Percentiles rank a stretch among this genome's conserved stretches.
These are phyloP conservation scores for Zalerion maritima DNA, from an alignment of 495 filamentous ascomycete genomes.

Conservation along the genomic window DNA sequence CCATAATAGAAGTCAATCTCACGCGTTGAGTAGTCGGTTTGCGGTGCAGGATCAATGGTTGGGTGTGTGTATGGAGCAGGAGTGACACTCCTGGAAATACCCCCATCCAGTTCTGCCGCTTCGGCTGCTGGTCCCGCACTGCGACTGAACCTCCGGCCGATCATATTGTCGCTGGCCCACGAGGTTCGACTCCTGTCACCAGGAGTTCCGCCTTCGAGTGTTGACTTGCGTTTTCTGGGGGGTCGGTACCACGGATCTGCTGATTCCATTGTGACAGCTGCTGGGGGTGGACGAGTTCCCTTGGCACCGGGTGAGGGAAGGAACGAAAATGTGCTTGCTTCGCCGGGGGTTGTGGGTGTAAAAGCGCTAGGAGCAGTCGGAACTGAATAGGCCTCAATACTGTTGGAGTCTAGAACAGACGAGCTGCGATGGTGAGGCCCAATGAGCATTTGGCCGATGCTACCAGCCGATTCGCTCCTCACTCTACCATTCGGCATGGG, in stretches of 20 bases:
- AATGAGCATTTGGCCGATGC: slow-evolving; percentile 55
- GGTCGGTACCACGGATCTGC: slow-evolving; percentile 74
- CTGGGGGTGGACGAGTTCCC: slow-evolving; percentile 23
- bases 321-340: slow-evolving; percentile 54
- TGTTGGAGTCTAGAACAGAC: slow-evolving; percentile 27
- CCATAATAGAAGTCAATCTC: slow-evolving; percentile 95
- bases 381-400: slow-evolving; percentile 23
- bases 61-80: slow-evolving; percentile 21
- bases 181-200: slow-evolving; percentile 30
- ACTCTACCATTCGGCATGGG: slow-evolving; percentile 45
- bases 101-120: slow-evolving; percentile 23
- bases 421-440: slow-evolving; percentile 23
- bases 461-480: slow-evolving; percentile 66
- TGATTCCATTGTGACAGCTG: slow-evolving; percentile 33
- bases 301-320: slow-evolving; percentile 38
- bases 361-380: slow-evolving; percentile 36
- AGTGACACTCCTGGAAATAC: slow-evolving; percentile 23
- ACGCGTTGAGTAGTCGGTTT: slow-evolving; percentile 76
- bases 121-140: slow-evolving; percentile 15
- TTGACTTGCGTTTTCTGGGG: slow-evolving; percentile 50
- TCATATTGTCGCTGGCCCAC: slow-evolving; percentile 35
- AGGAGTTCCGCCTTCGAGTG: slow-evolving; percentile 33
- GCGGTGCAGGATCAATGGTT: slow-evolving; percentile 20
- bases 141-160: slow-evolving; percentile 29
- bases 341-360: slow-evolving; percentile 53